Conservation (phyloP, 768 basidiomycete genomes). For the Boletellus ananiceps region DNA sequence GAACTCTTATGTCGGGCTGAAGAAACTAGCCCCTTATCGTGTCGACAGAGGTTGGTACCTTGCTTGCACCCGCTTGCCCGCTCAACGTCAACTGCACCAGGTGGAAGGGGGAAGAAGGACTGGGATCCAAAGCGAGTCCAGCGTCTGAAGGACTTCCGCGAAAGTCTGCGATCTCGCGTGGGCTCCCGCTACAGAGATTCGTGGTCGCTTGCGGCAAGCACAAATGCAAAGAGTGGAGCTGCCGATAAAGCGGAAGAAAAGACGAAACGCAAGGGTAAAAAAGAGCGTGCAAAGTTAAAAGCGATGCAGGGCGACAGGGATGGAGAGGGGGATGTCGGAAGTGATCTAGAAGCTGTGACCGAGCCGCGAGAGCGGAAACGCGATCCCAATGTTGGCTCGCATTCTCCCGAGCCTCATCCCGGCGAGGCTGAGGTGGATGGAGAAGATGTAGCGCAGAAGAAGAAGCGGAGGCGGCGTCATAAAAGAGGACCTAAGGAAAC, state of each 20-base stretch:
- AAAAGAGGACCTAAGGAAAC: slow-evolving; percentile 28
- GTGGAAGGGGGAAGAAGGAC: slow-evolving; percentile 23
- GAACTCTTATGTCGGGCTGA: slow-evolving; percentile 86
- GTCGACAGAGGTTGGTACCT: slow-evolving; percentile 36
- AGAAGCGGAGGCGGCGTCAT: slow-evolving; percentile 41
- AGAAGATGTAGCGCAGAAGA: slow-evolving; percentile 20
- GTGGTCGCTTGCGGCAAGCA: slow-evolving; percentile 14
- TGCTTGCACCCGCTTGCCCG: slow-evolving; percentile 3
- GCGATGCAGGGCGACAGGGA: slow-evolving; percentile 18
- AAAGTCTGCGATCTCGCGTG: slow-evolving; percentile 47
- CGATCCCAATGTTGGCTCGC: slow-evolving; percentile 8
- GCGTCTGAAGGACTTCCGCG: slow-evolving; percentile 69
- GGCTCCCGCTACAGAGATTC: slow-evolving; percentile 15
- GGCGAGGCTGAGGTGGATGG: slow-evolving; percentile 6
- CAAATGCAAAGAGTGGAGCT: slow-evolving; percentile 4
- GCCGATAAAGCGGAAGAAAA: slow-evolving; percentile 19
- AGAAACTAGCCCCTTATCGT: slow-evolving; percentile 89
- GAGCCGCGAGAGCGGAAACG: slow-evolving; percentile 16
- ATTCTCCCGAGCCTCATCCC: slow-evolving; percentile 7
- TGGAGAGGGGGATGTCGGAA: slow-evolving; percentile 2
- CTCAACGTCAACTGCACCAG: slow-evolving; percentile 6
- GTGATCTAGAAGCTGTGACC: background rate
- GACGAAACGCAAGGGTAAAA: slow-evolving; percentile 69
- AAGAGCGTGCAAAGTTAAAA: slow-evolving; percentile 57
- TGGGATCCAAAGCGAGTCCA: slow-evolving; percentile 65